Base-by-base conservation (phyloP, 306 rosid genomes). In the Begonia peltatifolia region DNA sequence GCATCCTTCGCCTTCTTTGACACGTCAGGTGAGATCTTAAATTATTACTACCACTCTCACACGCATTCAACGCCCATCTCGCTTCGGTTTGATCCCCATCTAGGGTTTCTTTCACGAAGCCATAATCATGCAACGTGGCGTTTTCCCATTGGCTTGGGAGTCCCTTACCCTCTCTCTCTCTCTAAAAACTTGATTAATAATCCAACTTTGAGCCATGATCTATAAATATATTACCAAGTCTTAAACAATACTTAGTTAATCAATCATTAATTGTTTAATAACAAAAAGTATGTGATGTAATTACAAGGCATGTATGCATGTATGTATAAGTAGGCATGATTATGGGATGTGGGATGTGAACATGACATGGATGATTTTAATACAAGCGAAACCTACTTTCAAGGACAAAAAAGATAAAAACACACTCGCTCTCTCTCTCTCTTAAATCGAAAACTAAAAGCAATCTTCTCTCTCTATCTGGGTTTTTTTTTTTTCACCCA, bases 31-130 rank as follows among this genome's bases (percentile, higher is more conserved):
- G 64, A 65, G 72, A 68, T 72, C 38, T 30, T 64, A 54, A 68
- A 63, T 60, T 55, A 68, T 46, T 3, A 30, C 50, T 4, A 54
- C 50, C 9, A 11, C 20, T 0, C 47, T 30, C 17, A 53, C 35
- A 17, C 18, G 1, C 23, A 2, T 20, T 20, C 23, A 20, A 20
- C 4, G 2, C 38, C 11, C 9, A 9, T n/a, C 13, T n/a, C 20
- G 0, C 14, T n/a, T 49, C 10, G 1, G 43, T 50, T 65, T 55
- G 11, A 12, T 42, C 59, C 54, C 23, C 55, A 23, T 7, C 88
- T 84, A 84, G 96, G 96, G 96, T 84, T 84, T 84, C 72, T 75
- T 69, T 35, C 59, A 23, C 14, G 22, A 6, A 38, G 20, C 23
- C 63, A 23, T 5, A 30, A 30, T 30, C 38, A 30, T 5, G 38